Evolutionary conservation across 2,329 filamentous ascomycete species (phyloP), one percentile per base, ranked within the genome.

Genomic region (Cladobotryum mycophilum): DNA sequence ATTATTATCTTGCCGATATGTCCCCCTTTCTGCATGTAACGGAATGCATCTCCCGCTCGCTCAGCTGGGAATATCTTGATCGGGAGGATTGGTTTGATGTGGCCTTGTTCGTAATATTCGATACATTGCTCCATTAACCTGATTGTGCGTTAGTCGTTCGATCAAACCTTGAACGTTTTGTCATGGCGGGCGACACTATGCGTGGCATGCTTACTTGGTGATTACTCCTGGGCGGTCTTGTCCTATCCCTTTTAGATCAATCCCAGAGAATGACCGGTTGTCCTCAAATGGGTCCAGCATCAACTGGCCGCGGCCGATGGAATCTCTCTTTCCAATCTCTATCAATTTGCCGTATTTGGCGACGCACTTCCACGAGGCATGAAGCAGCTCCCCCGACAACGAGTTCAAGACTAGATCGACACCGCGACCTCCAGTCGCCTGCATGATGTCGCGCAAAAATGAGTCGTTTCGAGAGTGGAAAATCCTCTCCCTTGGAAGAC

Each of bases 261-360:
- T 53, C 38, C 63, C 63, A 13, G 56, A 54, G 25, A 68, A 72
- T 2, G 61, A 62, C 0, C 67, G 60, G 3, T 67, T 69, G 1
- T 53, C 55, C 3, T 67, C 60, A 36, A 81, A 80, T 0, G 65
- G 62, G 1, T 66, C 55, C 73, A 80, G 74, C 1, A 69, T 67
- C 5, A 80, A 62, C 5, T 63, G 58, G 2, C 64, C 68, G 18
- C 69, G 66, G 1, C 67, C 66, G 1, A 67, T 56, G 1, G 75
- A 60, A 42, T 76, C 71, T 5, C 66, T 59, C 54, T 71, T 71
- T 6, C 71, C 72, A n/a, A 77, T 68, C 47, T 78, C 73, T 0
- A 77, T 49, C 60, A 78, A 69, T 3, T 59, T 64, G 0, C 73
- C 75, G 43, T 69, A 73, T 5, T 64, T 57, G 1, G 74, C 71